Conservation (phyloP, 192 early-diverging fungal species). For the Backusella tarrabulga region DNA sequence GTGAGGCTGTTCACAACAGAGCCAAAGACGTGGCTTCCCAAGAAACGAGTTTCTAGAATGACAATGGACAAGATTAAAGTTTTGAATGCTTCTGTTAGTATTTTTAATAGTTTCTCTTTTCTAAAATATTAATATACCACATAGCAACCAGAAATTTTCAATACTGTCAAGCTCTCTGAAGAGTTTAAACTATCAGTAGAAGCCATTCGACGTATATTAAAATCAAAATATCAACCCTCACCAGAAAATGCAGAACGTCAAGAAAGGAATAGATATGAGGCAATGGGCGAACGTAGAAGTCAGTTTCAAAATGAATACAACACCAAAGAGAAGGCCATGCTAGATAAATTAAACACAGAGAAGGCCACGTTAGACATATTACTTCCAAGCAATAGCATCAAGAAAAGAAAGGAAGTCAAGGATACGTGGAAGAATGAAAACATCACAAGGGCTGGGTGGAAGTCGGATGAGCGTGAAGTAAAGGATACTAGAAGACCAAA, state of each 20-base stretch:
- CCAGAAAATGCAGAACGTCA: conserved; percentile 33
- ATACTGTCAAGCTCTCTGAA: conserved; percentile 40
- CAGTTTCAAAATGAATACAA: conserved; percentile 14
- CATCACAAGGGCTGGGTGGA: not conserved
- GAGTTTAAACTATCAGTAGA: conserved; percentile 55
- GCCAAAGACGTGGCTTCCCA: not conserved
- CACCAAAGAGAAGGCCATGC: not conserved
- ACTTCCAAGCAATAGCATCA: not conserved
- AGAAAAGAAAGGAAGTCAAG: not conserved
- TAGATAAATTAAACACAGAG: not conserved
- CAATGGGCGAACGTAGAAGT: conserved; percentile 26
- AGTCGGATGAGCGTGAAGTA: not conserved
- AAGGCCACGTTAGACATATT: not conserved
- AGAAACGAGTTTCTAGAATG: conserved; percentile 17
- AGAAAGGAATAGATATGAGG: conserved; percentile 39
- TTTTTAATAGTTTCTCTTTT: not conserved
- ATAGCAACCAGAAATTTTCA: conserved; percentile 47
- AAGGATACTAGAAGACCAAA: not conserved
- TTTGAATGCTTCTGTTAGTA: conserved; percentile 12
- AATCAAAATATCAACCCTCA: conserved; percentile 43
- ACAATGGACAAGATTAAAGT: conserved; percentile 23
- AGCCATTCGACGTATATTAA: conserved; percentile 50
- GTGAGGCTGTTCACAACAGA: not conserved
- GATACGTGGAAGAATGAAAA: not conserved
- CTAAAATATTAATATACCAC: not conserved